Percentiles rank a stretch among this genome's conserved stretches.
Evolutionary conservation across 2,329 filamentous ascomycete genomes (phyloP).

Genomic region (Huntiella omanensis): DNA sequence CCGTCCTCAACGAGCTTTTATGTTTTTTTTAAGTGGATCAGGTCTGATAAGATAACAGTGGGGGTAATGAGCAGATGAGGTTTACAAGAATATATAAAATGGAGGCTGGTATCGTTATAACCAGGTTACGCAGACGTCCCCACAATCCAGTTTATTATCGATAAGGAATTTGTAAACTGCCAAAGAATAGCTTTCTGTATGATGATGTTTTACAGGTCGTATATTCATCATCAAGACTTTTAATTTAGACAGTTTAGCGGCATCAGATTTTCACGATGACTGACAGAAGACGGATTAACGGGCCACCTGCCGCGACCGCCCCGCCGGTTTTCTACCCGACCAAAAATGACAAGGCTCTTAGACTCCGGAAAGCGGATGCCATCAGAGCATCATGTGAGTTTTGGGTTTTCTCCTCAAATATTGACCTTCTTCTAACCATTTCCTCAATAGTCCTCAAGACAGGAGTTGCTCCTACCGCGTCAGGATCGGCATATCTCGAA

Average conservation of each 20-base stretch:
- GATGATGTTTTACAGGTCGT: too few species aligned
- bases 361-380: conserved; percentile 44
- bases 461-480: conserved; percentile 79
- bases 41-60: conserved; percentile 5
- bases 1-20: conserved; percentile 1
- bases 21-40: conserved; percentile 7
- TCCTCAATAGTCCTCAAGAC: conserved; percentile 57
- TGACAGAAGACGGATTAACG: conserved; percentile 80
- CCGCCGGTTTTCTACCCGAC: conserved; percentile 50
- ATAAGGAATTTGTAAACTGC: background rate
- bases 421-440: background rate
- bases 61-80: background rate
- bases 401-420: background rate
- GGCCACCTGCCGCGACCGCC: conserved; percentile 57
- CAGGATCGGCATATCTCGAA: conserved; percentile 77
- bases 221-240: too few species aligned
- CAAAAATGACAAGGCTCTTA: conserved; percentile 24
- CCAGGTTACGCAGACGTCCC: background rate
- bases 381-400: conserved; percentile 71
- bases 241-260: background rate
- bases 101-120: background rate
- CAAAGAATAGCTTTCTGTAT: too few species aligned
- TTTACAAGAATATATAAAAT: background rate
- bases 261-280: conserved; percentile 32
- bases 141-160: background rate